Evolutionary conservation across 345 rosid genomes (phyloP).

Genomic region (Aethionema arabicum): DNA sequence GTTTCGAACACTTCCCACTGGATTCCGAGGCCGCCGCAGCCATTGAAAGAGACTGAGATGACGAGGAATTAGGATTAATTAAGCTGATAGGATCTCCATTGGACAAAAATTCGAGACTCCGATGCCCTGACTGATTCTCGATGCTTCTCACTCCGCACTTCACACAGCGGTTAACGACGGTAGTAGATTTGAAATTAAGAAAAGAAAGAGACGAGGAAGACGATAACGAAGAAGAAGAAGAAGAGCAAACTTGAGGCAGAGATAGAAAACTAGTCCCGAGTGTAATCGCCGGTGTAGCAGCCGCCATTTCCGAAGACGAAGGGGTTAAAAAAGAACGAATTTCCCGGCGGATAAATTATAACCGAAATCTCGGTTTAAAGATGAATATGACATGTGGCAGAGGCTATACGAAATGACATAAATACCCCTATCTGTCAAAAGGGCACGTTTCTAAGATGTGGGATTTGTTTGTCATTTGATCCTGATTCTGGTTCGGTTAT

Average conservation of each 20-base stretch:
- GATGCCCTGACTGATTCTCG: constrained; percentile 49
- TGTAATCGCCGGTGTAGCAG: constrained; percentile 37
- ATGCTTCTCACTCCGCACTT: constrained; percentile 56
- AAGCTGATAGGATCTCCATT: constrained; percentile 47
- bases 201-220: constrained; percentile 21
- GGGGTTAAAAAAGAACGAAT: constrained; percentile 26
- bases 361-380: constrained; percentile 9
- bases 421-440: constrained; percentile 34
- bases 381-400: constrained; percentile 16
- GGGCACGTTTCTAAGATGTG: constrained; percentile 26
- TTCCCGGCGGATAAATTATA: constrained; percentile 15
- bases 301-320: constrained; percentile 37
- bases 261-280: constrained; percentile 20
- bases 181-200: constrained; percentile 28
- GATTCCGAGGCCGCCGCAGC: constrained; percentile 52
- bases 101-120: constrained; percentile 52
- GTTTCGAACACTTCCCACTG: constrained; percentile 51
- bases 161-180: constrained; percentile 27
- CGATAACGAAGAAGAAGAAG: constrained; percentile 15
- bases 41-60: constrained; percentile 47
- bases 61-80: constrained; percentile 38
- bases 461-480: background rate
- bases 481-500: constrained; percentile 15
- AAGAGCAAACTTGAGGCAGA: constrained; percentile 6
- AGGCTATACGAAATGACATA: background rate